Percentiles rank a stretch among this genome's conserved stretches.
Conservation (phyloP, 345 rosid species). For the Reutealis trisperma region DNA sequence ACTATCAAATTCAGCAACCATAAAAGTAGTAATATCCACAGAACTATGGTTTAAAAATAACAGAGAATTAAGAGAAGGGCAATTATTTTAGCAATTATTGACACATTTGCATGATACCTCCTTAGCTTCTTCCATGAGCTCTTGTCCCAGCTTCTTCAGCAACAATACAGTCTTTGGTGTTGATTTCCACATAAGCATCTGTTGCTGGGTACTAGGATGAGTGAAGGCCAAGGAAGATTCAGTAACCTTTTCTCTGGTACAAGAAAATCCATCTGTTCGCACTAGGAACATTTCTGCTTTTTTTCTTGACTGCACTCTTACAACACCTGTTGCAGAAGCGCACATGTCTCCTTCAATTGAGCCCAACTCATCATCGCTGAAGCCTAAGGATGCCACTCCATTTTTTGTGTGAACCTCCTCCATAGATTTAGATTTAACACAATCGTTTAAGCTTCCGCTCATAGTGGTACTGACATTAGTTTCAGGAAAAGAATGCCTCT, state of each 20-base stretch:
- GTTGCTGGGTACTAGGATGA: slow-evolving; percentile 99
- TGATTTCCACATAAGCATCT: slow-evolving; percentile 99
- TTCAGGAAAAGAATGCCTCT: slow-evolving; percentile 28
- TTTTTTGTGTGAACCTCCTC: slow-evolving; percentile 33
- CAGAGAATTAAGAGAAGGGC: not conserved
- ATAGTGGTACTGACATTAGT: slow-evolving; percentile 30
- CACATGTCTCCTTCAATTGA: slow-evolving; percentile 87
- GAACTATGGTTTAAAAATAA: slow-evolving; percentile 2
- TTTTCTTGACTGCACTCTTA: slow-evolving; percentile 90
- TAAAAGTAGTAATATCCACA: not conserved
- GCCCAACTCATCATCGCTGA: slow-evolving; percentile 57
- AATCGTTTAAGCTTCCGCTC: slow-evolving; percentile 36
- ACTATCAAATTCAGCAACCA: not conserved
- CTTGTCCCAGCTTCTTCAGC: slow-evolving; percentile 88
- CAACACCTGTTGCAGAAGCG: slow-evolving; percentile 96
- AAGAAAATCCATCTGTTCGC: slow-evolving; percentile 95
- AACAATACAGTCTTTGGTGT: slow-evolving; percentile 84
- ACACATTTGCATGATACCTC: slow-evolving; percentile 48
- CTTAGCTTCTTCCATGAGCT: slow-evolving; percentile 95
- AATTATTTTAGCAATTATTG: slow-evolving; percentile 4
- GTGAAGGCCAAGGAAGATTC: slow-evolving; percentile 95
- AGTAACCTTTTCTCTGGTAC: slow-evolving; percentile 91
- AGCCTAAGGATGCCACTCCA: slow-evolving; percentile 39
- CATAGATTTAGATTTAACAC: slow-evolving; percentile 31
- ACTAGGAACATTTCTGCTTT: slow-evolving; percentile 99